These are phyloP conservation scores for Dorcoceras hygrometricum DNA, from an alignment of 257 asterid genomes.

Conservation along the genomic window DNA sequence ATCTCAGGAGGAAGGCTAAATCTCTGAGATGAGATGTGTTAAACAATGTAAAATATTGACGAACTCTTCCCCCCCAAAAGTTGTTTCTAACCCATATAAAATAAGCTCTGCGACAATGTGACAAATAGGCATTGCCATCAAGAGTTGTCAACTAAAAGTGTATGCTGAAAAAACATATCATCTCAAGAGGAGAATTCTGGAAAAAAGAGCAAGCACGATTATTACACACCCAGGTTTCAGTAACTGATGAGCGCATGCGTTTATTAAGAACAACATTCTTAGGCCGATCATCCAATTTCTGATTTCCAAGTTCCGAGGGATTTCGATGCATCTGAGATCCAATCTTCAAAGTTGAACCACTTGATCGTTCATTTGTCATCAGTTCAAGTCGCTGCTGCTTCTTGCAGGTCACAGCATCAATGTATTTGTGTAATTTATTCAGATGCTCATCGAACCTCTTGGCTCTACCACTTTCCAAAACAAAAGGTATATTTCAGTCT, in stretches of 20 bases:
- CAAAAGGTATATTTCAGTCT: constrained; percentile 30
- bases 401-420: constrained; percentile 55
- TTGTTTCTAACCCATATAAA: not conserved
- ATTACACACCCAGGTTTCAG: constrained; percentile 85
- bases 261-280: constrained; percentile 70
- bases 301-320: constrained; percentile 56
- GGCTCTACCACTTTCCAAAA: constrained; percentile 69
- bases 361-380: constrained; percentile 65
- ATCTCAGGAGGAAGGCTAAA: not conserved
- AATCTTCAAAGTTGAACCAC: constrained; percentile 60
- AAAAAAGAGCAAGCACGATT: constrained; percentile 26
- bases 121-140: constrained; percentile 5
- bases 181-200: constrained; percentile 12
- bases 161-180: constrained; percentile 3
- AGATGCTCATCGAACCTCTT: constrained; percentile 69
- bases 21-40: not conserved
- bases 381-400: constrained; percentile 77
- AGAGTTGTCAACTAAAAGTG: constrained; percentile 12
- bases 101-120: constrained; percentile 21
- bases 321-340: constrained; percentile 73
- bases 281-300: constrained; percentile 74
- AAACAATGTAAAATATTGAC: not conserved
- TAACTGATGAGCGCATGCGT: constrained; percentile 85
- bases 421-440: constrained; percentile 56
- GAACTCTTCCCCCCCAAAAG: not conserved